These are phyloP conservation scores for Aspergillus glaucus DNA, from an alignment of 2,329 filamentous ascomycete genomes.

Conservation along the genomic window DNA sequence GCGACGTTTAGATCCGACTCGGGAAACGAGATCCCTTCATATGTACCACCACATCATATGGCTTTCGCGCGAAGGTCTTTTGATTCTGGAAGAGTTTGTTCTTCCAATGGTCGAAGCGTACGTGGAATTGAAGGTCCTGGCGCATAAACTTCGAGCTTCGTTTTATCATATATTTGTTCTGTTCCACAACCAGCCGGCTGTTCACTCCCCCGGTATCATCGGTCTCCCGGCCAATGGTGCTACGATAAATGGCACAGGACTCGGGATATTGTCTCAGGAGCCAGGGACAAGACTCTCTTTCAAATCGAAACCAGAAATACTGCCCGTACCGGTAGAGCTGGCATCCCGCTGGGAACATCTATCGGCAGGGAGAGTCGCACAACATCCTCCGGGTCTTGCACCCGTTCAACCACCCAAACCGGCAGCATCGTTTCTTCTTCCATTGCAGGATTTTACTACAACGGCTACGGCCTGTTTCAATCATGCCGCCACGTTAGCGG, in stretches of 20 bases:
- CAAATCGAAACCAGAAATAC: conserved; percentile 9
- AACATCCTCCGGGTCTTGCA: conserved; percentile 32
- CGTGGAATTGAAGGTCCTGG: conserved; percentile 79
- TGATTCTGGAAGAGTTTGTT: conserved; percentile 79
- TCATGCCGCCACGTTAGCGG: conserved; percentile 68
- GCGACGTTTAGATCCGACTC: conserved; percentile 71
- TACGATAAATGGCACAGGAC: conserved; percentile 22
- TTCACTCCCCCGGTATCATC: conserved; percentile 56
- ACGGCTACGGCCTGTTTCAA: conserved; percentile 75
- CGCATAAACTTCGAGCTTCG: conserved; percentile 84
- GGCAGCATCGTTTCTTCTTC: conserved; percentile 70
- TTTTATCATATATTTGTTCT: conserved; percentile 96
- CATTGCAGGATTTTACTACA: conserved; percentile 72
- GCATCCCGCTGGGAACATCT: not conserved
- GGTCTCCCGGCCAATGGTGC: conserved; percentile 21
- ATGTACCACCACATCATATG: conserved; percentile 90
- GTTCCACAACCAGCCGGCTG: conserved; percentile 83
- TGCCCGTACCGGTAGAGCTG: conserved; percentile 1
- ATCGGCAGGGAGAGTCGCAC: conserved; percentile 6
- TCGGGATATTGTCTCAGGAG: conserved; percentile 17
- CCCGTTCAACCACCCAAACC: conserved; percentile 26
- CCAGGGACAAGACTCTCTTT: conserved; percentile 13
- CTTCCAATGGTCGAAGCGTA: conserved; percentile 75
- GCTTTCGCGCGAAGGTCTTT: conserved; percentile 84
- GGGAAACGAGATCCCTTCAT: conserved; percentile 71